Evolutionary conservation across 163 green algal genomes (phyloP).

Genomic region (Chloromonas sp.): DNA sequence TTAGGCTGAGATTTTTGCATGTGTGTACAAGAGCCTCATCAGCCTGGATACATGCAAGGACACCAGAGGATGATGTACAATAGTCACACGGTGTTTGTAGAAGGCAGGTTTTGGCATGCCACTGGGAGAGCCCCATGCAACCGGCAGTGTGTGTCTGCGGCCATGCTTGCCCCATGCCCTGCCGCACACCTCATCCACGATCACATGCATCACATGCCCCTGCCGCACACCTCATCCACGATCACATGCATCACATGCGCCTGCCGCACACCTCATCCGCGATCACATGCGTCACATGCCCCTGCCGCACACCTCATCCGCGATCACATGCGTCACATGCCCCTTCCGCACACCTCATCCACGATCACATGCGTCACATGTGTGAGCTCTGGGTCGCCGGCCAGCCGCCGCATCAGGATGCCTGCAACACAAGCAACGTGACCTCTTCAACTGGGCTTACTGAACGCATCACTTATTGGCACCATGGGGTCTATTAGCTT

Average conservation of each 20-base stretch:
- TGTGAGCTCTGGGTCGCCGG: conserved; percentile 58
- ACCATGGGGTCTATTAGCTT: no score
- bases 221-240: conserved; percentile 79
- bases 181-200: conserved; percentile 85
- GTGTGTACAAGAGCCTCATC: no score
- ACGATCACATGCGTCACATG: conserved; percentile 85
- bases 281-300: conserved; percentile 77
- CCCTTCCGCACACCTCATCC: conserved; percentile 68
- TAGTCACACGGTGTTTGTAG: no score
- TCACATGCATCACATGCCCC: conserved; percentile 70
- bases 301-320: conserved; percentile 77
- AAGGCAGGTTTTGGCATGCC: no score
- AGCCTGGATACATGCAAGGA: no score
- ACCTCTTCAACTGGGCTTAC: neutral
- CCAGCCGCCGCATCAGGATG: conserved; percentile 88
- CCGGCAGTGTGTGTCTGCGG: no score
- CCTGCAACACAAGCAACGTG: conserved; percentile 17
- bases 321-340: conserved; percentile 79
- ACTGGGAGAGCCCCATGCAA: no score
- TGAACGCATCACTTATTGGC: neutral
- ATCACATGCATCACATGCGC: conserved; percentile 77
- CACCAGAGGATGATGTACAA: no score
- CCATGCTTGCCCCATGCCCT: no score
- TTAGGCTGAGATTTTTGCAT: no score
- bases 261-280: conserved; percentile 79